Percentiles rank a stretch among this genome's conserved stretches.
Conservation (phyloP, 2,329 filamentous ascomycete species). For the Akanthomyces muscarius region DNA sequence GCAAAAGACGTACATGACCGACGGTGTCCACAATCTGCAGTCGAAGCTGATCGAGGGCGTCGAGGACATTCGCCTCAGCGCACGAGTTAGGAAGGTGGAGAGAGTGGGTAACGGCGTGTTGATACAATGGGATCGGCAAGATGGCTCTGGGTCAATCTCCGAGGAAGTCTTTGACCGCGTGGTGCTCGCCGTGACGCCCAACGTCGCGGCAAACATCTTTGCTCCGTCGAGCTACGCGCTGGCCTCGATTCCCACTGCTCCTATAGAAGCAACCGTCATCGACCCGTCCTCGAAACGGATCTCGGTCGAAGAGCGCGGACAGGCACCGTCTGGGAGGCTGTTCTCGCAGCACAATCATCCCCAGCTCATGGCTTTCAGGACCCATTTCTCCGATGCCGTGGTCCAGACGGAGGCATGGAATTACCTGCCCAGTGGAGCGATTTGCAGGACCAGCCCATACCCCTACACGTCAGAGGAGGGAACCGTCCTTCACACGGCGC, state of each 20-base stretch:
- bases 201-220: constrained; percentile 48
- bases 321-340: neutral
- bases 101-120: constrained; percentile 10
- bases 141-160: constrained; percentile 1
- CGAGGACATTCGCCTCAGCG: constrained; percentile 36
- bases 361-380: constrained; percentile 35
- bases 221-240: constrained; percentile 36
- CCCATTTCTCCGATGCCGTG: constrained; percentile 27
- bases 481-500: constrained; percentile 38
- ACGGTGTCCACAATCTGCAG: constrained; percentile 47
- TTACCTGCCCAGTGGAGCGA: constrained; percentile 44
- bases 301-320: neutral
- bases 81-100: constrained; percentile 34
- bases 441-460: constrained; percentile 51
- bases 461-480: constrained; percentile 34
- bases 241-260: constrained; percentile 42
- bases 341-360: constrained; percentile 21
- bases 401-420: constrained; percentile 49
- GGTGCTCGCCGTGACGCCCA: constrained; percentile 51
- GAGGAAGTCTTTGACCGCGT: constrained; percentile 46
- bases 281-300: constrained; percentile 12
- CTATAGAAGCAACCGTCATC: constrained; percentile 46
- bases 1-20: constrained; percentile 48
- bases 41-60: constrained; percentile 39
- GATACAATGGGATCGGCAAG: neutral